These are phyloP conservation scores for Mycocentrospora acerina DNA, from an alignment of 2,329 filamentous ascomycete genomes.

Conservation along the genomic window DNA sequence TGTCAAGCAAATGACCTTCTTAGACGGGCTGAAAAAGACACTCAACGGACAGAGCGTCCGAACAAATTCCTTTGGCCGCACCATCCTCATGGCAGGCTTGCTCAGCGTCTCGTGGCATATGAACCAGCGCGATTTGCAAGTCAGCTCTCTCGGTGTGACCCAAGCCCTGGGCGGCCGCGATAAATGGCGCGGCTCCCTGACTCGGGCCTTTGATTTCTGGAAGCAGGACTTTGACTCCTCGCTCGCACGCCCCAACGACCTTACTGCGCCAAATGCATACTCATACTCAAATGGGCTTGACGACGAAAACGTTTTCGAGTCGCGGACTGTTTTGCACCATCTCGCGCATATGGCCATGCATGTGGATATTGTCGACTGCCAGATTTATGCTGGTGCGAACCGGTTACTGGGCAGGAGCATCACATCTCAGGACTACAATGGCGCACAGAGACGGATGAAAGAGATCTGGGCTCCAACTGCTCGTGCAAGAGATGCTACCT, in stretches of 20 bases:
- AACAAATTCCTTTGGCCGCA: slow-evolving; percentile 91
- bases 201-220: slow-evolving; percentile 90
- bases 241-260: slow-evolving; percentile 58
- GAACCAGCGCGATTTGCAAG: slow-evolving; percentile 92
- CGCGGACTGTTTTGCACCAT: slow-evolving; percentile 84
- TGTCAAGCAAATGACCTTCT: slow-evolving; percentile 80
- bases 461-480: slow-evolving; percentile 87
- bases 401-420: slow-evolving; percentile 84
- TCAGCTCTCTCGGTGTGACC: slow-evolving; percentile 79
- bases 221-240: slow-evolving; percentile 87
- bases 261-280: slow-evolving; percentile 30
- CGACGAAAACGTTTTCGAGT: slow-evolving; percentile 79
- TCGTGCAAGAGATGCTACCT: slow-evolving; percentile 85
- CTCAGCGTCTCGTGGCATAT: slow-evolving; percentile 96
- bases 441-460: slow-evolving; percentile 79
- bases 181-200: slow-evolving; percentile 85
- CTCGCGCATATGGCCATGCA: slow-evolving; percentile 98
- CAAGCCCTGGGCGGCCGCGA: slow-evolving; percentile 82
- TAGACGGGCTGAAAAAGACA: slow-evolving; percentile 88
- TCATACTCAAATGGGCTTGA: slow-evolving; percentile 38
- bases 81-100: slow-evolving; percentile 89
- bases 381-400: slow-evolving; percentile 89
- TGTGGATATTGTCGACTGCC: slow-evolving; percentile 94
- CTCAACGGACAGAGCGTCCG: slow-evolving; percentile 81
- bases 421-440: slow-evolving; percentile 75